phyloP scores from a whole-genome alignment of 805 yeast species.

The Candida insectorum region DNA sequence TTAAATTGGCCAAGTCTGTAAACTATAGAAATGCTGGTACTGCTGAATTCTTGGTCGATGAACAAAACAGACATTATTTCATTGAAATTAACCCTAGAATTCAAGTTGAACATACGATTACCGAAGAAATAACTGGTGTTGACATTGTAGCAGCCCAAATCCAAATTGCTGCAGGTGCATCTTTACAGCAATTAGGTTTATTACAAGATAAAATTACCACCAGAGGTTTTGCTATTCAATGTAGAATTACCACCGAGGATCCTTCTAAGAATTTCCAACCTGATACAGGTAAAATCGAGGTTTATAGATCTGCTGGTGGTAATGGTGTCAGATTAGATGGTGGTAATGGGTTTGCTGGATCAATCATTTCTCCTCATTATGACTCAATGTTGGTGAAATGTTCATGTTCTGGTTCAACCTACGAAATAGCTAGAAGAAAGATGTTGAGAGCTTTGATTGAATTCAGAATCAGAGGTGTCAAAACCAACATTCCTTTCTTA shows the following conservation, averaged over 20 bases:
- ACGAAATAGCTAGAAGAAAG: constrained; percentile 94
- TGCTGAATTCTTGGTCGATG: constrained; percentile 93
- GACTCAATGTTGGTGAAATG: constrained; percentile 98
- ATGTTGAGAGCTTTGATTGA: constrained; percentile 96
- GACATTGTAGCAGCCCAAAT: constrained; percentile 98
- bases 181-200: constrained; percentile 84
- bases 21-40: constrained; percentile 97
- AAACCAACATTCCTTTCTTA: constrained; percentile 96
- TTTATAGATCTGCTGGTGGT: constrained; percentile 98
- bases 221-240: constrained; percentile 97
- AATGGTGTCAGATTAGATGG: constrained; percentile 98
- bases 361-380: constrained; percentile 93
- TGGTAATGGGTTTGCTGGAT: constrained; percentile 97
- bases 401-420: constrained; percentile 94
- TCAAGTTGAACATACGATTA: constrained; percentile 98
- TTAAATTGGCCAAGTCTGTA: constrained; percentile 81
- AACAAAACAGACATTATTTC: constrained; percentile 91
- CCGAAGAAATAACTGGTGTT: constrained; percentile 98
- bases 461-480: constrained; percentile 98
- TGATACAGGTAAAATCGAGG: constrained; percentile 97
- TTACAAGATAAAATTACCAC: constrained; percentile 93
- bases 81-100: constrained; percentile 97
- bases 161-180: constrained; percentile 98
- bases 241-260: constrained; percentile 98
- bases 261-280: constrained; percentile 97